Conservation (phyloP, 805 yeast genomes). For the Lipomyces anomalus region DNA sequence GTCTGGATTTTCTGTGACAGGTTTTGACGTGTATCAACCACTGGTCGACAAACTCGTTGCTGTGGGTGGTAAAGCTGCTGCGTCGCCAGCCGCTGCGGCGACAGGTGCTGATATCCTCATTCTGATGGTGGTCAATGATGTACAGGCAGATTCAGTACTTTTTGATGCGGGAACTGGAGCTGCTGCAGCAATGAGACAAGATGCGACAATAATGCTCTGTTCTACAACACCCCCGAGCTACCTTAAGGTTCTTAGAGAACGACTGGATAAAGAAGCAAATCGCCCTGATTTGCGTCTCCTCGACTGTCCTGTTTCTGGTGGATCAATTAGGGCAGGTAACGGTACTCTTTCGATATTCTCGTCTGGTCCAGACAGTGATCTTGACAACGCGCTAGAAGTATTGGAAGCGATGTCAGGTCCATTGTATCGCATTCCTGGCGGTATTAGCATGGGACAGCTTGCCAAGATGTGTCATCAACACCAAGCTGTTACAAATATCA, state of each 20-base stretch:
- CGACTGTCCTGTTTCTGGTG: constrained; percentile 20
- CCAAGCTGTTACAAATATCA: constrained; percentile 16
- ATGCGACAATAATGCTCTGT: constrained; percentile 13
- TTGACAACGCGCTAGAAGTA: constrained; percentile 10
- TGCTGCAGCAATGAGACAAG: constrained; percentile 6
- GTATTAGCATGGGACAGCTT: constrained; percentile 16
- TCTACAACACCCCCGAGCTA: constrained; percentile 17
- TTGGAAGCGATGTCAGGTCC: constrained; percentile 15
- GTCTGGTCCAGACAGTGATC: constrained; percentile 15
- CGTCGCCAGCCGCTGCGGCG: constrained; percentile 19
- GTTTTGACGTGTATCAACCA: constrained; percentile 16
- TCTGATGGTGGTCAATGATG: constrained; percentile 18
- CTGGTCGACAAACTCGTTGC: constrained; percentile 15
- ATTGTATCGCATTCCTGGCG: constrained; percentile 16
- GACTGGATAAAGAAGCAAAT: constrained; percentile 9
- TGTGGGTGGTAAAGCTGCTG: constrained; percentile 12
- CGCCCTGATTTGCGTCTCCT: constrained; percentile 12
- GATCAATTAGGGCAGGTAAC: constrained; percentile 16
- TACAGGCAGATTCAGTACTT: constrained; percentile 15
- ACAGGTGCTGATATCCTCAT: constrained; percentile 12
- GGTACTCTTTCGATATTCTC: constrained; percentile 19
- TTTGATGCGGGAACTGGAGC: constrained; percentile 16
- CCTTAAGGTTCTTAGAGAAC: constrained; percentile 6
- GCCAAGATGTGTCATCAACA: constrained; percentile 20
- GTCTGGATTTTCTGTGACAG: constrained; percentile 8